Evolutionary conservation across 192 early-diverging fungal species (phyloP).

Genomic region (Coemansia brasiliensis): DNA sequence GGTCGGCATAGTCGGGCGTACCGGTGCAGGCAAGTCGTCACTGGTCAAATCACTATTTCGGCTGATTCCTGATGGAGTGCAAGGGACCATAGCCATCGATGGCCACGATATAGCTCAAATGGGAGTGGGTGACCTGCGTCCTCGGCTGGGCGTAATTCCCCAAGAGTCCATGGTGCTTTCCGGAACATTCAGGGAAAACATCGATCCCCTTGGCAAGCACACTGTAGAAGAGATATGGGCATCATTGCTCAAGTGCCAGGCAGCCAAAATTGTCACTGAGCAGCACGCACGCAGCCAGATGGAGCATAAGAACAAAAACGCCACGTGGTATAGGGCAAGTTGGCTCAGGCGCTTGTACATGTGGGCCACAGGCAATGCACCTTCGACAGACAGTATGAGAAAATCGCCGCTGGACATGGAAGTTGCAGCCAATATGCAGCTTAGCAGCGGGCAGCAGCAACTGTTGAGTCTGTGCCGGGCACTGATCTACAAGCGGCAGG

Average conservation of each 20-base stretch:
- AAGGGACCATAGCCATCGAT: slow-evolving; percentile 69
- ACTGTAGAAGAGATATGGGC: slow-evolving; percentile 64
- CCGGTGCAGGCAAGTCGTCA: slow-evolving; percentile 70
- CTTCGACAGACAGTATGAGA: slow-evolving; percentile 38
- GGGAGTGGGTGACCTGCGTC: slow-evolving; percentile 49
- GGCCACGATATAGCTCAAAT: slow-evolving; percentile 65
- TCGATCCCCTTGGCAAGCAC: slow-evolving; percentile 61
- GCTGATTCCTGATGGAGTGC: slow-evolving; percentile 50
- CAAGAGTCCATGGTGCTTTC: slow-evolving; percentile 65
- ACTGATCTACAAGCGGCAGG: slow-evolving; percentile 54
- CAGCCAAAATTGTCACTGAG: not conserved
- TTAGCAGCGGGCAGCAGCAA: slow-evolving; percentile 60
- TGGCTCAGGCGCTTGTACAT: not conserved
- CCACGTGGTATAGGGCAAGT: not conserved
- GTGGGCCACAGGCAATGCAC: not conserved
- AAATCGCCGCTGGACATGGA: not conserved
- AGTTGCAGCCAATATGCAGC: not conserved
- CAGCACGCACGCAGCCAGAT: too few species aligned
- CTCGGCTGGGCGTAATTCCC: slow-evolving; percentile 59
- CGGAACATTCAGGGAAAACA: slow-evolving; percentile 62
- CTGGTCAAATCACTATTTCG: slow-evolving; percentile 68
- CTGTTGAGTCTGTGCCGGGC: slow-evolving; percentile 62
- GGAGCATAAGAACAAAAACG: not conserved
- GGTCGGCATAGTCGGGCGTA: slow-evolving; percentile 72
- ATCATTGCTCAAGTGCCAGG: slow-evolving; percentile 39